These are phyloP conservation scores for Thoreauomyces humboldtii DNA, from an alignment of 192 early-diverging fungal genomes.

Conservation along the genomic window DNA sequence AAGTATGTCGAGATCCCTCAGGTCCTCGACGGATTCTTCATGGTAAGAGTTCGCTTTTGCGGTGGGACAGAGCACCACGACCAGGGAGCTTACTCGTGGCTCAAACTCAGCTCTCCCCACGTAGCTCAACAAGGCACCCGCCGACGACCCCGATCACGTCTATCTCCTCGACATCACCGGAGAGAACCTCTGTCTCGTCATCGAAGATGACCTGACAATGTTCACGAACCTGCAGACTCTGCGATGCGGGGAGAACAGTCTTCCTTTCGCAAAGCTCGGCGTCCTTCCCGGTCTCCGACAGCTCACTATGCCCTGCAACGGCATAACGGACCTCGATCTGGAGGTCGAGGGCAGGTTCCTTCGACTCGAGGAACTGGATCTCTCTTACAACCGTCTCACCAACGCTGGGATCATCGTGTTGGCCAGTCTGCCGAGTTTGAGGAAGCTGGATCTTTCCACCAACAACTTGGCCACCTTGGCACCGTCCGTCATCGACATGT, in stretches of 20 bases:
- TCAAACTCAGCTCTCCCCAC: neutral
- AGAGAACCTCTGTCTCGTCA: slow-evolving; percentile 42
- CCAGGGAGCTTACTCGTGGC: neutral
- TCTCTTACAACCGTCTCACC: slow-evolving; percentile 49
- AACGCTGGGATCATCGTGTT: slow-evolving; percentile 46
- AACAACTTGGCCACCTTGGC: slow-evolving; percentile 43
- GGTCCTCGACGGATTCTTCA: slow-evolving; percentile 45
- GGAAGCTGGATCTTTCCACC: slow-evolving; percentile 41
- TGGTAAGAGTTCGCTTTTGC: no score
- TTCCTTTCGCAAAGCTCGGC: slow-evolving; percentile 49
- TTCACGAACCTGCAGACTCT: slow-evolving; percentile 52
- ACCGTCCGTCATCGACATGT: slow-evolving; percentile 28
- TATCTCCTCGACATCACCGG: slow-evolving; percentile 42
- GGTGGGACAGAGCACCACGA: neutral
- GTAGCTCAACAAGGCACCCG: slow-evolving; percentile 47
- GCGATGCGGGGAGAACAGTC: slow-evolving; percentile 42
- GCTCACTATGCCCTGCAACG: slow-evolving; percentile 49
- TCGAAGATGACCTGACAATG: slow-evolving; percentile 52
- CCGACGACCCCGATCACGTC: slow-evolving; percentile 48
- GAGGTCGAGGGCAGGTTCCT: slow-evolving; percentile 49
- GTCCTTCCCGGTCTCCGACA: slow-evolving; percentile 38
- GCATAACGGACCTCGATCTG: slow-evolving; percentile 49
- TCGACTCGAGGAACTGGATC: slow-evolving; percentile 45
- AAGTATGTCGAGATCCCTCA: slow-evolving; percentile 47
- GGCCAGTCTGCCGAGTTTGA: slow-evolving; percentile 42